phyloP scores from a whole-genome alignment of 352 stramenopile genomes.

The Phytophthora europaea region DNA sequence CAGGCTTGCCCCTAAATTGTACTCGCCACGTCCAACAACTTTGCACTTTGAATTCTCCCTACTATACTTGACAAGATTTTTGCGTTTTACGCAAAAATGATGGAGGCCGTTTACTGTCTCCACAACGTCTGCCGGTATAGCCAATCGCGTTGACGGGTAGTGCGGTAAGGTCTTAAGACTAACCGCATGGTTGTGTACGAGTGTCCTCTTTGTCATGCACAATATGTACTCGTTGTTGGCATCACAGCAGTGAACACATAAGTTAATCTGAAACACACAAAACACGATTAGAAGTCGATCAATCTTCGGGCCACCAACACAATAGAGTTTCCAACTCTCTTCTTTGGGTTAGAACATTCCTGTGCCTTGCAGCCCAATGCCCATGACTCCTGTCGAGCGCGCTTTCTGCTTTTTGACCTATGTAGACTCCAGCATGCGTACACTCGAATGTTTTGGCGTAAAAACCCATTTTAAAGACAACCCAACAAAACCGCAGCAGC shows the following conservation, averaged over 20 bases:
- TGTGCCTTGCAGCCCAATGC: neutral
- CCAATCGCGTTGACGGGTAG: neutral
- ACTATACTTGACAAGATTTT: neutral
- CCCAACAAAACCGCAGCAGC: too few species aligned
- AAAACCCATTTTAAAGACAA: neutral
- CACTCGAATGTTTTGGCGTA: neutral
- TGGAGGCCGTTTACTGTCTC: neutral
- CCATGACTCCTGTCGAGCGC: neutral
- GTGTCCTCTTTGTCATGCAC: neutral
- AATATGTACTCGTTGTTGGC: neutral
- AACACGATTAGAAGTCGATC: too few species aligned
- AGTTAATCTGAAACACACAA: neutral
- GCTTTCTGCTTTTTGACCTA: neutral
- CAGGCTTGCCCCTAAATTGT: neutral
- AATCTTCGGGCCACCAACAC: too few species aligned
- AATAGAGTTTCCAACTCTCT: neutral
- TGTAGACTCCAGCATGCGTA: neutral
- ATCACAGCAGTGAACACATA: neutral
- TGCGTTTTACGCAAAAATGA: neutral
- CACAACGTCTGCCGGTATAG: neutral
- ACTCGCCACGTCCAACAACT: too few species aligned
- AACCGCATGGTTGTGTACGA: neutral
- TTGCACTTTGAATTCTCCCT: neutral
- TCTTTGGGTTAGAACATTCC: neutral
- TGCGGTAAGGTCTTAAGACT: neutral